Evolutionary conservation across 768 basidiomycete species (phyloP).

Genomic region (Suillus subaureus): DNA sequence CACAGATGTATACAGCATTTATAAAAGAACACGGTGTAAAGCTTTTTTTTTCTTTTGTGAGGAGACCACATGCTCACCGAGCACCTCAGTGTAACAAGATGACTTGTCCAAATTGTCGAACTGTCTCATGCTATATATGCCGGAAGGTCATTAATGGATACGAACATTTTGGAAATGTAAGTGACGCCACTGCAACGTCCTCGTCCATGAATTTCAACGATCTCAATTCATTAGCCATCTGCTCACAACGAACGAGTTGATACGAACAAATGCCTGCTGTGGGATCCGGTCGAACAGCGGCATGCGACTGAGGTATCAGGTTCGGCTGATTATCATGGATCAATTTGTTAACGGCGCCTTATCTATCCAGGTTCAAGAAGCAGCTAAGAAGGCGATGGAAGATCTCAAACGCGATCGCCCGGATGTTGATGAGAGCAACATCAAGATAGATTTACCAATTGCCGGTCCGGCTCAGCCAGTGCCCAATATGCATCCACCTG

Average conservation of each 20-base stretch:
- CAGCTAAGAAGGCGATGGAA: constrained; percentile 66
- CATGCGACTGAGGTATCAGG: constrained; percentile 62
- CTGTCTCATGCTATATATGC: constrained; percentile 86
- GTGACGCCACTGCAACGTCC: constrained; percentile 17
- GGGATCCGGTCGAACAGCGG: constrained; percentile 67
- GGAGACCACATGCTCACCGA: background rate
- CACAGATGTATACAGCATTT: constrained; percentile 53
- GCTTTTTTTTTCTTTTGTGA: constrained; percentile 11
- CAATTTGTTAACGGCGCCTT: constrained; percentile 3
- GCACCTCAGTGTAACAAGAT: constrained; percentile 88
- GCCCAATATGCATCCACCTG: background rate
- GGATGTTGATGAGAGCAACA: constrained; percentile 57
- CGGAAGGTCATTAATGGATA: constrained; percentile 72
- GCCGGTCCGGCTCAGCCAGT: constrained; percentile 31
- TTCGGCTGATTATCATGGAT: background rate
- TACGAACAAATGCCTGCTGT: constrained; percentile 60
- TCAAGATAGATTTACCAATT: constrained; percentile 67
- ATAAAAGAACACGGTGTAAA: constrained; percentile 78
- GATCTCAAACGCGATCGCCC: constrained; percentile 62
- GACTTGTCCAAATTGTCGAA: constrained; percentile 70
- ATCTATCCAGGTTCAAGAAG: constrained; percentile 60
- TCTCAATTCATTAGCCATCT: constrained; percentile 23
- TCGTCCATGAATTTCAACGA: background rate
- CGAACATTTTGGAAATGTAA: constrained; percentile 68
- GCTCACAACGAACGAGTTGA: constrained; percentile 24